phyloP scores from a whole-genome alignment of 805 yeast species.

The Candida andamanensis region DNA sequence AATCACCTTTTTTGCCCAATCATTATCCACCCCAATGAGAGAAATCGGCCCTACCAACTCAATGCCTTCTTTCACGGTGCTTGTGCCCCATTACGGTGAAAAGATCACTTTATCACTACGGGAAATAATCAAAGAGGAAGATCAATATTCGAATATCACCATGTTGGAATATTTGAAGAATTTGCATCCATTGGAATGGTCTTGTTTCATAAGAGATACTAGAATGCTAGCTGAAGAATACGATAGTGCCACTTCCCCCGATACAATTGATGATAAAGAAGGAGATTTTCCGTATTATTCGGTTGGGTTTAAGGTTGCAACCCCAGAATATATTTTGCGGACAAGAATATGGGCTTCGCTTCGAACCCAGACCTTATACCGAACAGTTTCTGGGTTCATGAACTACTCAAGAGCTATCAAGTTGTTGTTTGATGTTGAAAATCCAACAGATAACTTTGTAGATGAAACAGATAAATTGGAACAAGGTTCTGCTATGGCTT shows the following conservation, averaged over 20 bases:
- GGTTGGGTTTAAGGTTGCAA: conserved; percentile 95
- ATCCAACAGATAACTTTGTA: conserved; percentile 46
- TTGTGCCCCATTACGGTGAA: conserved; percentile 95
- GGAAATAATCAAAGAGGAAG: conserved; percentile 96
- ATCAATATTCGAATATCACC: conserved; percentile 92
- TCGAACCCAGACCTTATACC: conserved; percentile 92
- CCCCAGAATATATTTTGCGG: conserved; percentile 93
- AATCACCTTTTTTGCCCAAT: conserved; percentile 85
- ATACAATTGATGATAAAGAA: conserved; percentile 32
- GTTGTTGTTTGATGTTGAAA: conserved; percentile 83
- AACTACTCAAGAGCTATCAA: conserved; percentile 96
- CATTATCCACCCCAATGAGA: conserved; percentile 79
- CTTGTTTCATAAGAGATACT: conserved; percentile 93
- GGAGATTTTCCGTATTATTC: conserved; percentile 91
- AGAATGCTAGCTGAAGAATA: conserved; percentile 93
- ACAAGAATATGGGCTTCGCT: conserved; percentile 98
- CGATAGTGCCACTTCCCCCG: conserved; percentile 35
- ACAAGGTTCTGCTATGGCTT: conserved; percentile 59
- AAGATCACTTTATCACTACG: conserved; percentile 89
- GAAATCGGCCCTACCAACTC: conserved; percentile 59
- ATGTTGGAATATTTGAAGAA: conserved; percentile 91
- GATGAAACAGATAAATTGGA: conserved; percentile 36
- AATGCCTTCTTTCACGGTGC: conserved; percentile 82
- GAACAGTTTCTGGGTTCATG: conserved; percentile 98
- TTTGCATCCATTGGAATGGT: conserved; percentile 96